Percentiles rank a stretch among this genome's conserved stretches.
These are phyloP conservation scores for Colletotrichum aenigma DNA, from an alignment of 2,329 filamentous ascomycete species.

Conservation along the genomic window DNA sequence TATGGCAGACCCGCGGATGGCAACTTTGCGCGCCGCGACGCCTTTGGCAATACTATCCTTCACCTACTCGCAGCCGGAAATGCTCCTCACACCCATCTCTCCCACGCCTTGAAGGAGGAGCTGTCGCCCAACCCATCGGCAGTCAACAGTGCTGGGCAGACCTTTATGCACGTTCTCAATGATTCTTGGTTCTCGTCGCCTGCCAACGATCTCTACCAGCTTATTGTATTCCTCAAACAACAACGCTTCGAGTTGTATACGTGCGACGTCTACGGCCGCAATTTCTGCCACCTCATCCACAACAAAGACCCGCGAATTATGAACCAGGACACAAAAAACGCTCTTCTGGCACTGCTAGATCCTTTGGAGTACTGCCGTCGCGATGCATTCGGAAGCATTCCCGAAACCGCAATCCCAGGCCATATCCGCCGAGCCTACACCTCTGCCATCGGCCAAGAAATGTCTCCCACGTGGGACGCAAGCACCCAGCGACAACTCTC, in stretches of 20 bases:
- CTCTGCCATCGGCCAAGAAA: conserved; percentile 8
- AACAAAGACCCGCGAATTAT: conserved; percentile 26
- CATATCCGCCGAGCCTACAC: conserved; percentile 22
- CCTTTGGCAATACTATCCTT: conserved; percentile 52
- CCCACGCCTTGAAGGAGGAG: conserved; percentile 25
- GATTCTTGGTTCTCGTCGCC: conserved; percentile 33
- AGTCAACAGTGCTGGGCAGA: conserved; percentile 50
- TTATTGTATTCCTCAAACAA: conserved; percentile 26
- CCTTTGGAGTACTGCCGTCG: conserved; percentile 38
- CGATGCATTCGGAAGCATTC: conserved; percentile 52
- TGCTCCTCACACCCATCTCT: conserved; percentile 30
- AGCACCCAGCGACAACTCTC: not conserved
- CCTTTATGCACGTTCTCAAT: conserved; percentile 50
- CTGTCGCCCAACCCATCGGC: conserved; percentile 10
- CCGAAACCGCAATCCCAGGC: conserved; percentile 13
- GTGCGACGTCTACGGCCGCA: conserved; percentile 57
- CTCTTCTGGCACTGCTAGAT: conserved; percentile 39
- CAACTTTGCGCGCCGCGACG: conserved; percentile 30
- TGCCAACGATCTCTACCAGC: conserved; percentile 28
- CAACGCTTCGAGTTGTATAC: conserved; percentile 35
- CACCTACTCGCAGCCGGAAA: conserved; percentile 49
- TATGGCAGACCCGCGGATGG: conserved; percentile 17
- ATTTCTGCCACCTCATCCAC: conserved; percentile 51
- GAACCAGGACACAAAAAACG: conserved; percentile 30
- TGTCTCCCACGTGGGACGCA: not conserved